phyloP scores from a whole-genome alignment of 345 rosid species.

The Firmiana major region DNA sequence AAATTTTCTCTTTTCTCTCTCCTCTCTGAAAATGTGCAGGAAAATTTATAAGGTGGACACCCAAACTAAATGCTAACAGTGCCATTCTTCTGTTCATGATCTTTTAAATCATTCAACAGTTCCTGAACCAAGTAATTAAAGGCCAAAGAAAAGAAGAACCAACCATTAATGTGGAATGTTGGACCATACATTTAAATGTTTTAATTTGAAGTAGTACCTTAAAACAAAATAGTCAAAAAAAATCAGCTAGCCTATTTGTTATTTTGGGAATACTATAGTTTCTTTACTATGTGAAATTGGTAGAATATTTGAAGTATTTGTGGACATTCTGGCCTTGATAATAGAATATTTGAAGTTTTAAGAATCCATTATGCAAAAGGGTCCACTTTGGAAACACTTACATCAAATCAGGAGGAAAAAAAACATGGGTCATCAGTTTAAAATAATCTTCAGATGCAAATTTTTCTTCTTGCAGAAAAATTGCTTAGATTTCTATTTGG shows the following conservation, averaged over 20 bases:
- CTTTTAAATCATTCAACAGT: neutral
- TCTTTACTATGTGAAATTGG: neutral
- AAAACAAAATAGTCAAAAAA: neutral
- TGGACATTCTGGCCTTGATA: constrained; percentile 4
- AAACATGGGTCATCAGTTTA: constrained; percentile 10
- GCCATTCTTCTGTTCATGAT: neutral
- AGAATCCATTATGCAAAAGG: constrained; percentile 24
- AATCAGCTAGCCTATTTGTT: neutral
- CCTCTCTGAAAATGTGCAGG: neutral
- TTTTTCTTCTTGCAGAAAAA: neutral
- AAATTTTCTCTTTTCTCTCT: neutral
- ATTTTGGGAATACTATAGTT: neutral
- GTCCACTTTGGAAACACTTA: constrained; percentile 14
- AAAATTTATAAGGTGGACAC: too few relatives aligned
- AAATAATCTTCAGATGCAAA: constrained; percentile 7
- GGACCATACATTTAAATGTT: neutral
- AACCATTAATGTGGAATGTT: too few relatives aligned
- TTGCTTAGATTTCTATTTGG: neutral
- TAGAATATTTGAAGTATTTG: neutral
- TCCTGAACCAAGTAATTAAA: neutral
- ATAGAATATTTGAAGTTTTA: constrained; percentile 24
- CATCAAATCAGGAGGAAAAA: constrained; percentile 18
- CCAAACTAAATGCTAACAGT: neutral
- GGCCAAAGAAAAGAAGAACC: neutral
- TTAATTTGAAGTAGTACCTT: neutral